Conservation (phyloP, 2,329 filamentous ascomycete species). For the Endothia cerciana region DNA sequence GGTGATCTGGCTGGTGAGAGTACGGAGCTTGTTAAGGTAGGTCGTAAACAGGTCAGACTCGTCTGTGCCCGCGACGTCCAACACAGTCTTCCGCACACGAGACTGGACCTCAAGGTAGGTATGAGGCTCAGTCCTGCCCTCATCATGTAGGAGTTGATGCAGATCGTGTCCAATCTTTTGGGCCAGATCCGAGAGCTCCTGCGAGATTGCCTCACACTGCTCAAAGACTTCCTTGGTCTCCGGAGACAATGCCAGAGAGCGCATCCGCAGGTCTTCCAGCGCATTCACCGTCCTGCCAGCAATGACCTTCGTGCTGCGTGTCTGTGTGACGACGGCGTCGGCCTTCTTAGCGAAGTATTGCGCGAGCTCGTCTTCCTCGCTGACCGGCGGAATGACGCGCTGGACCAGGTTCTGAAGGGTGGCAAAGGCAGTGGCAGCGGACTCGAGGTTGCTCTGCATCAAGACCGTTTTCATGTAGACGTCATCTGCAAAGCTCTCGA, state of each 20-base stretch:
- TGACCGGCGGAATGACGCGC: conserved; percentile 58
- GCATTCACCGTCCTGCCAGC: conserved; percentile 77
- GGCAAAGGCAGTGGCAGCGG: conserved; percentile 68
- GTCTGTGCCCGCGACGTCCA: conserved; percentile 53
- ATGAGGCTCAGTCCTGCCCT: conserved; percentile 70
- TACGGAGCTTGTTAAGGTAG: conserved; percentile 69
- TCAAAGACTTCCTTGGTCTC: conserved; percentile 73
- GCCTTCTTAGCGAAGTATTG: conserved; percentile 71
- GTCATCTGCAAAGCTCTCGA: conserved; percentile 77
- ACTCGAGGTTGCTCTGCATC: conserved; percentile 82
- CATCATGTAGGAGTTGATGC: conserved; percentile 69
- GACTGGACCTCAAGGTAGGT: conserved; percentile 68
- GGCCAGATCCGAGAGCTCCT: conserved; percentile 67
- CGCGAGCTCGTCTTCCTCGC: conserved; percentile 65
- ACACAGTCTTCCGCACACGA: conserved; percentile 62
- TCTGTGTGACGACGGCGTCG: conserved; percentile 73
- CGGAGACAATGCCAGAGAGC: conserved; percentile 73
- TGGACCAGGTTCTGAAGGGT: conserved; percentile 70
- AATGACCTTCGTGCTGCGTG: conserved; percentile 82
- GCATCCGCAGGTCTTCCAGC: conserved; percentile 74
- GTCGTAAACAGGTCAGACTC: conserved; percentile 73
- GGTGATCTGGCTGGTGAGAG: conserved; percentile 64
- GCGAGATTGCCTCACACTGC: conserved; percentile 66
- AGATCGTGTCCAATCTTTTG: conserved; percentile 70
- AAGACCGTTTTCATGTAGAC: conserved; percentile 76